These are phyloP conservation scores for Xylaria sp. DNA, from an alignment of 2,329 filamentous ascomycete genomes.

Conservation along the genomic window DNA sequence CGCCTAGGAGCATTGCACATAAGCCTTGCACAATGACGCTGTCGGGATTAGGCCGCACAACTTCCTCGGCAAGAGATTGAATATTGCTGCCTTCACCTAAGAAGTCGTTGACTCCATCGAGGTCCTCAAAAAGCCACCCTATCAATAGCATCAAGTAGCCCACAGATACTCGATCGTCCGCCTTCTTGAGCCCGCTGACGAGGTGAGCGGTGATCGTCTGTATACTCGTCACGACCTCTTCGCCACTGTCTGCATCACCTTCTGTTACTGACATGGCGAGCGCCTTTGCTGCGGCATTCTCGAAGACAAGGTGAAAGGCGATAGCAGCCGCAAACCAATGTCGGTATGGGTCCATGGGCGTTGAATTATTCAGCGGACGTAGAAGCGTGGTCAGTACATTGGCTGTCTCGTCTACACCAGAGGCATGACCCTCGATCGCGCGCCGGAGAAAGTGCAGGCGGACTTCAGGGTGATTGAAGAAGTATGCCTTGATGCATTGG, in stretches of 20 bases:
- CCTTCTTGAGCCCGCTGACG: conserved; percentile 74
- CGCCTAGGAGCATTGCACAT: conserved; percentile 80
- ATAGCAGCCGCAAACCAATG: conserved; percentile 89
- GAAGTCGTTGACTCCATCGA: conserved; percentile 90
- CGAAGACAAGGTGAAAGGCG: conserved; percentile 81
- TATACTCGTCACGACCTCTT: conserved; percentile 93
- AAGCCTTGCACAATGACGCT: conserved; percentile 77
- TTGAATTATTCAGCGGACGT: conserved; percentile 61
- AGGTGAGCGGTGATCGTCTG: conserved; percentile 86
- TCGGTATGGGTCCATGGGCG: conserved; percentile 79
- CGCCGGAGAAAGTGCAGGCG: conserved; percentile 82
- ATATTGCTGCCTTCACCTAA: conserved; percentile 89
- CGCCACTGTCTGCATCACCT: conserved; percentile 84
- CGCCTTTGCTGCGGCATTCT: conserved; percentile 77
- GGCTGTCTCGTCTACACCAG: conserved; percentile 77
- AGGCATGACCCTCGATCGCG: conserved; percentile 84
- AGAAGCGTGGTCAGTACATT: conserved; percentile 88
- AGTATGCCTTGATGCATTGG: conserved; percentile 91
- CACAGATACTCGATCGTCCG: conserved; percentile 74
- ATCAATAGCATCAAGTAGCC: conserved; percentile 89
- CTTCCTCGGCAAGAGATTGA: conserved; percentile 79
- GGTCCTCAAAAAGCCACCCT: conserved; percentile 90
- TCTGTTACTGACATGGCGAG: conserved; percentile 82
- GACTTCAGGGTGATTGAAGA: conserved; percentile 79
- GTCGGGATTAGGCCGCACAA: conserved; percentile 63